Evolutionary conservation across 169 alveolate species (phyloP), one percentile per base, ranked within the genome.

Genomic region (Cryptosporidium baileyi): DNA sequence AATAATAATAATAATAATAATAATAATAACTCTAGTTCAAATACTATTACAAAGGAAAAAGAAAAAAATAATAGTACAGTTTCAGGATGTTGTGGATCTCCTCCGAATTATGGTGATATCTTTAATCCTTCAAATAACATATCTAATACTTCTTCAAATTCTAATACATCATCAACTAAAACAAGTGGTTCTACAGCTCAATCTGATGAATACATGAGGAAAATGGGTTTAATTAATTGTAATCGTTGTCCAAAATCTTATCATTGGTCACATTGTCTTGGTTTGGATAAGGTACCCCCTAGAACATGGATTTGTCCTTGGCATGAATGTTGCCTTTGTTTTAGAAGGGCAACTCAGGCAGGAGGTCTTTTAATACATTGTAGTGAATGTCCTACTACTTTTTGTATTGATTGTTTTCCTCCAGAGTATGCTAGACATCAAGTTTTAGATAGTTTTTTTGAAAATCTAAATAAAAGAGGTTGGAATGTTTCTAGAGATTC

Each of bases 391-490:
- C 97, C 98, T 0, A 93, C 96, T 4, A 89, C 96, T 26, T 95
- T 92, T 89, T 95, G 98, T 82, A 93, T 93, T 81, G 97, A 94
- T 62, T 95, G 98, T 60, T 95, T 95, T 88, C 98, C 98, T 0
- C 96, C 96, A 19, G 96, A 93, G 49, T 93, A 93, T 88, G 89
- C 88, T 7, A 61, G 89, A 79, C 85, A 57, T 47, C 89, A 81
- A 61, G 90, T 88, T 81, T 63, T 89, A 38, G 97, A 93, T 63
- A 95, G 93, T 47, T 95, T 93, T 82, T 95, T 92, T 89, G 92
- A 91, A 80, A 91, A 92, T 63, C 90, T 95, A 41, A 89, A 92
- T 43, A 95, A 94, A 81, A 82, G 97, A 30, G 97, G 97, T 28
- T 90, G 93, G 93, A 93, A 88, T 47, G 95, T 94, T 26, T 92